phyloP scores from a whole-genome alignment of 192 early-diverging fungal species.

The Coemansia sp. region DNA sequence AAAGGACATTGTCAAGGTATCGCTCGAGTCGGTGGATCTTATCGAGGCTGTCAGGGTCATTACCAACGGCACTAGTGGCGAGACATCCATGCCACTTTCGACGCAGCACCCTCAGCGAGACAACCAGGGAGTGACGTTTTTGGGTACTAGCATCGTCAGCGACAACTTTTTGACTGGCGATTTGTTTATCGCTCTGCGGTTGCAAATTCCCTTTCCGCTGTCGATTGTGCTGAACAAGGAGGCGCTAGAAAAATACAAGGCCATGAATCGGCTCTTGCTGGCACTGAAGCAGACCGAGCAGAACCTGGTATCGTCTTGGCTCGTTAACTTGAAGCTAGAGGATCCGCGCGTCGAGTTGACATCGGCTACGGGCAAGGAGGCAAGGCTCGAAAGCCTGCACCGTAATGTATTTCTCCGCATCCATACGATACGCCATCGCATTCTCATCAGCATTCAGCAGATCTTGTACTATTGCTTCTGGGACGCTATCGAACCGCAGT shows the following conservation, averaged over 20 bases:
- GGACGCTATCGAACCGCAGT: conserved; percentile 93
- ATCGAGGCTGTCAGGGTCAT: conserved; percentile 46
- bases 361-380: conserved; percentile 33
- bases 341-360: conserved; percentile 19
- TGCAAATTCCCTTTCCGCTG: conserved; percentile 84
- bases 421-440: conserved; percentile 72
- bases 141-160: conserved; percentile 18
- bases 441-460: conserved; percentile 91
- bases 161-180: conserved; percentile 60
- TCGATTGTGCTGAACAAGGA: conserved; percentile 85
- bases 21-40: conserved; percentile 69
- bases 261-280: conserved; percentile 86
- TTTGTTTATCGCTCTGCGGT: conserved; percentile 76
- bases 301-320: conserved; percentile 75
- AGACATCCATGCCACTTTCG: conserved; percentile 6
- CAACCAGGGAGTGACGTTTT: conserved; percentile 6
- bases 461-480: conserved; percentile 86
- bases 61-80: conserved; percentile 5
- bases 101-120: background rate
- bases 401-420: conserved; percentile 62
- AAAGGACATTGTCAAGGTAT: conserved; percentile 84
- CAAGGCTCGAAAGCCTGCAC: conserved; percentile 52
- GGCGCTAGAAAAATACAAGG: conserved; percentile 86
- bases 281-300: conserved; percentile 88
- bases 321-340: conserved; percentile 40